Percentiles rank a stretch among this genome's conserved stretches.
Evolutionary conservation across 495 filamentous ascomycete species (phyloP).

Genomic region (Xylaria nigripes): DNA sequence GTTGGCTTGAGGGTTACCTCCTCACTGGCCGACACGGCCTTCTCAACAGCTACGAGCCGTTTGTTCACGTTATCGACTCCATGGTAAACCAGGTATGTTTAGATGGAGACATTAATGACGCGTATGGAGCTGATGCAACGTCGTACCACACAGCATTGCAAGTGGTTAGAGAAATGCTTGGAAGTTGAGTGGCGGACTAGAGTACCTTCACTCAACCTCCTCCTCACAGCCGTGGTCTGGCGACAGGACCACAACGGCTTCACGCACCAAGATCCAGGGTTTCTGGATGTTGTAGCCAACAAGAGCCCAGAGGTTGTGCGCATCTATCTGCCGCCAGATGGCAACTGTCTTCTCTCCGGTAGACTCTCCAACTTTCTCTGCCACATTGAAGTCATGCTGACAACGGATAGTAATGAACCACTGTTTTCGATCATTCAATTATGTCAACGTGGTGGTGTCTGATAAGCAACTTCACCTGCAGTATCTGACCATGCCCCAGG

Average conservation of each 20-base stretch:
- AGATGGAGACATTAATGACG: neutral
- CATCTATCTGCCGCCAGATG: conserved; percentile 69
- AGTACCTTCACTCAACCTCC: conserved; percentile 63
- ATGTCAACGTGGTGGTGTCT: conserved; percentile 68
- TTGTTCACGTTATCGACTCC: conserved; percentile 69
- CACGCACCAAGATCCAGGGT: conserved; percentile 70
- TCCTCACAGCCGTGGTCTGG: conserved; percentile 68
- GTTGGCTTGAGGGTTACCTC: conserved; percentile 69
- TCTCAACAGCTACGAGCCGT: conserved; percentile 70
- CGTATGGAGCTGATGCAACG: neutral
- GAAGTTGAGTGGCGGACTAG: conserved; percentile 64
- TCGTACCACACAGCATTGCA: conserved; percentile 48
- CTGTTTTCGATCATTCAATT: conserved; percentile 59
- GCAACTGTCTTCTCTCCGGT: conserved; percentile 58
- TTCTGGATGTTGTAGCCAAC: conserved; percentile 66
- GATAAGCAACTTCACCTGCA: conserved; percentile 68
- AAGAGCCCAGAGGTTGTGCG: conserved; percentile 67
- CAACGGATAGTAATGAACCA: conserved; percentile 46
- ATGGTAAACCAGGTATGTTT: conserved; percentile 57
- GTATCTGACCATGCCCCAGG: neutral
- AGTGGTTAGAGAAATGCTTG: conserved; percentile 68
- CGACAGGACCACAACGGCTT: conserved; percentile 74
- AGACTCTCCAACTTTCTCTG: neutral
- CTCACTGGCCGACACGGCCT: conserved; percentile 63
- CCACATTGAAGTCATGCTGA: neutral